Conservation (phyloP, 208 protist genomes). For the Leishmania amazonensis region DNA sequence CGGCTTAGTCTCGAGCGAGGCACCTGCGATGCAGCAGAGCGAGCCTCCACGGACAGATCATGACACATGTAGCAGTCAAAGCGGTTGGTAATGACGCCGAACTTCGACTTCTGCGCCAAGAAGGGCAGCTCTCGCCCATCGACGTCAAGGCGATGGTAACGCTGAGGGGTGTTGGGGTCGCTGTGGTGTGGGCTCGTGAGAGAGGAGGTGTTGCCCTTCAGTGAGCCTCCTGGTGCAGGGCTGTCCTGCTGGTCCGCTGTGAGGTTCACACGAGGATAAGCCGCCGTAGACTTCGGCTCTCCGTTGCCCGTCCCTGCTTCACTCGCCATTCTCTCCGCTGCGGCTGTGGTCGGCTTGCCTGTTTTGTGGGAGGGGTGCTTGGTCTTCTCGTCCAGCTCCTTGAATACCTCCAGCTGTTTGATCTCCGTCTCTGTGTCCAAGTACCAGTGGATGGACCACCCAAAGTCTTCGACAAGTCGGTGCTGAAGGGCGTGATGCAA, state of each 20-base stretch:
- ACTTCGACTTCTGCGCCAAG: conserved; percentile 12
- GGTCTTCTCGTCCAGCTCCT: conserved; percentile 12
- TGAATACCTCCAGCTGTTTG: conserved; percentile 15
- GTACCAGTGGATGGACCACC: conserved; percentile 32
- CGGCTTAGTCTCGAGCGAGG: conserved; percentile 11
- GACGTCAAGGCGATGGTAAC: conserved; percentile 9
- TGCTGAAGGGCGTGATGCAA: conserved; percentile 30
- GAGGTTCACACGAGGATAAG: not conserved
- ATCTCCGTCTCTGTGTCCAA: conserved; percentile 29
- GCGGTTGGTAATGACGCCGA: conserved; percentile 17
- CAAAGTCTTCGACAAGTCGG: conserved; percentile 22
- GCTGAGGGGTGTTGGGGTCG: conserved; percentile 11
- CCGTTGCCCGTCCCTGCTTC: not conserved
- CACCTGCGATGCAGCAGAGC: not conserved
- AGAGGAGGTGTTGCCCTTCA: not conserved
- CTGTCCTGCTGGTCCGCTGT: not conserved
- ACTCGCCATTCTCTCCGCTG: not conserved
- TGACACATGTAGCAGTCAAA: conserved; percentile 22
- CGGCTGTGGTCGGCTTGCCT: not conserved
- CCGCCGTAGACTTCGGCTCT: not conserved
- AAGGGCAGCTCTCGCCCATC: conserved; percentile 20
- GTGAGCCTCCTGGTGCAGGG: not conserved
- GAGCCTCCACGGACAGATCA: conserved; percentile 10
- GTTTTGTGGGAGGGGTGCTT: not conserved
- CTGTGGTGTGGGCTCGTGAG: conserved; percentile 15